Conservation (phyloP, 306 rosid genomes). For the Vigna reflexopilosa region DNA sequence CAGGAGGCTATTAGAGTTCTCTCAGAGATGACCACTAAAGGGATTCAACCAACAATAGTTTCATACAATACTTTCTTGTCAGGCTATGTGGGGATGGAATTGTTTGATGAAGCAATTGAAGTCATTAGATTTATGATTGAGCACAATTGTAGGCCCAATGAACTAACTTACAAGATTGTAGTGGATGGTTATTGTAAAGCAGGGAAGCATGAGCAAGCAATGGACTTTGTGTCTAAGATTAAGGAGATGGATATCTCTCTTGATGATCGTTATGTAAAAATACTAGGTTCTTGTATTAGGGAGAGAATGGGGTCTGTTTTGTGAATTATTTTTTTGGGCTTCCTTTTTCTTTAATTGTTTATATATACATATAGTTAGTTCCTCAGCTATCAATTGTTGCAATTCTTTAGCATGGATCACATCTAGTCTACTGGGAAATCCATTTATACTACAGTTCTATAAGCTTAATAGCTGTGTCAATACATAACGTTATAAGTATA, state of each 20-base stretch:
- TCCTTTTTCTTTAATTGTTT: neutral
- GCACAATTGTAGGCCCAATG: slow-evolving; percentile 81
- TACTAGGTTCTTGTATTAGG: slow-evolving; percentile 73
- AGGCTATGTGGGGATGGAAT: slow-evolving; percentile 68
- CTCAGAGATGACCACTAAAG: slow-evolving; percentile 75
- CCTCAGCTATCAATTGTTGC: slow-evolving; percentile 33
- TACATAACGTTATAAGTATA: neutral
- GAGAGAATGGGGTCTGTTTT: slow-evolving; percentile 45
- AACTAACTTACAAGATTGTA: slow-evolving; percentile 85
- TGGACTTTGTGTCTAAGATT: slow-evolving; percentile 73
- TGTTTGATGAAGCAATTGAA: slow-evolving; percentile 82
- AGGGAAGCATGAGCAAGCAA: slow-evolving; percentile 68
- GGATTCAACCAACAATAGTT: slow-evolving; percentile 82
- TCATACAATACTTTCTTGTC: slow-evolving; percentile 93
- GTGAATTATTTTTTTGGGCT: slow-evolving; percentile 25
- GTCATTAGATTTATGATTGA: slow-evolving; percentile 85
- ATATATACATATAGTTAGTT: neutral
- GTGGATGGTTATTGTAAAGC: slow-evolving; percentile 85
- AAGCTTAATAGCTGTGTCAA: slow-evolving; percentile 31
- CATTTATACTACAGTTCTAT: slow-evolving; percentile 28
- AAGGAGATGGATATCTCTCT: slow-evolving; percentile 64
- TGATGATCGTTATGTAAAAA: slow-evolving; percentile 59
- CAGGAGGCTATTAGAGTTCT: slow-evolving; percentile 86
- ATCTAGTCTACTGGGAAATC: slow-evolving; percentile 7
- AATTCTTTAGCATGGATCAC: slow-evolving; percentile 10